Percentiles rank a stretch among this genome's conserved stretches.
Conservation (phyloP, 2,329 filamentous ascomycete species). For the Tolypocladium capitatum region DNA sequence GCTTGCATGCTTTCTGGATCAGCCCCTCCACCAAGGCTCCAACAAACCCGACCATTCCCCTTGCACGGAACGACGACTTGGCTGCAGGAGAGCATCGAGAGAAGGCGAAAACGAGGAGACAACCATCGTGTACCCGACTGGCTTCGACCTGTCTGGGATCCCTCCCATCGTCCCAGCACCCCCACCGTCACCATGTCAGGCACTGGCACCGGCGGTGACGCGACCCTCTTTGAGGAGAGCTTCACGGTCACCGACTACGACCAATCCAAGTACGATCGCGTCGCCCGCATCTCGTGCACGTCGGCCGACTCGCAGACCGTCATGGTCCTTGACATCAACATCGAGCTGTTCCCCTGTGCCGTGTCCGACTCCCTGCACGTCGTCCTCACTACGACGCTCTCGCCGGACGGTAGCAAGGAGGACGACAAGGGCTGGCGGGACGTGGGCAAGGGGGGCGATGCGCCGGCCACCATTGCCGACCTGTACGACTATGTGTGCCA, state of each 20-base stretch:
- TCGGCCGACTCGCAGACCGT: conserved; percentile 62
- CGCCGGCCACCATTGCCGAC: conserved; percentile 54
- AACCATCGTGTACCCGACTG: not conserved
- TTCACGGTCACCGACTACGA: conserved; percentile 74
- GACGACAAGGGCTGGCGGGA: conserved; percentile 74
- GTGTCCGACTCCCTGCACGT: conserved; percentile 67
- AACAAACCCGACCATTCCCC: not conserved
- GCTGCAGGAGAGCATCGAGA: not conserved
- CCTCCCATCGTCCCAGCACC: not conserved
- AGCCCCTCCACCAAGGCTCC: not conserved
- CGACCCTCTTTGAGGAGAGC: conserved; percentile 84
- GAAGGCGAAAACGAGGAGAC: not conserved
- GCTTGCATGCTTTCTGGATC: not conserved
- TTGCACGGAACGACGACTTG: not conserved
- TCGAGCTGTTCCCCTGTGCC: conserved; percentile 70
- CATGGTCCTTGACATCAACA: conserved; percentile 86
- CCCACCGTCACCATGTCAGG: conserved; percentile 12
- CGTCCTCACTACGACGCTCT: conserved; percentile 71
- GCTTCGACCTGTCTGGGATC: not conserved
- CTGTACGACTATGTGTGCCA: conserved; percentile 81
- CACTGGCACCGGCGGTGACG: conserved; percentile 54
- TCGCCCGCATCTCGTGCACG: conserved; percentile 69
- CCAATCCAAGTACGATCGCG: conserved; percentile 86
- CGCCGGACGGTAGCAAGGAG: conserved; percentile 73
- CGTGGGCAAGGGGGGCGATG: conserved; percentile 38